These are phyloP conservation scores for Gracilariopsis chorda DNA, from an alignment of 23 red algal species.

Conservation along the genomic window DNA sequence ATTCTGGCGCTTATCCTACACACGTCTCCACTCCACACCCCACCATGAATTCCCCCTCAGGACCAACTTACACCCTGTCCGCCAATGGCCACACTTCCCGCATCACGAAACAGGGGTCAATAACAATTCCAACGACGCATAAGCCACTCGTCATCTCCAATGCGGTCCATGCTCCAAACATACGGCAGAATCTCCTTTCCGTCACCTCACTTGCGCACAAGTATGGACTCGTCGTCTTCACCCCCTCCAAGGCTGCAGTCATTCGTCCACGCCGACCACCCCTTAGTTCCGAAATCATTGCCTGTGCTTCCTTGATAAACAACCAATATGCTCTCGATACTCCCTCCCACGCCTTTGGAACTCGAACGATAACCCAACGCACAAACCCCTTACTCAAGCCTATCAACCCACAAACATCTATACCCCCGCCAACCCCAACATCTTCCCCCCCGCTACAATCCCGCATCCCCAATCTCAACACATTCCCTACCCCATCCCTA, in stretches of 20 bases:
- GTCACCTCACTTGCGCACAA: neutral
- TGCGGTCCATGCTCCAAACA: neutral
- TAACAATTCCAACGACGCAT: neutral
- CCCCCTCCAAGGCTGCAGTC: neutral
- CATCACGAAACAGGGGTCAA: neutral
- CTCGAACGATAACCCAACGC: too few species aligned
- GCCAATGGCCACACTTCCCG: neutral
- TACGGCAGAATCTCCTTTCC: neutral
- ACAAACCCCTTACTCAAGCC: too few species aligned
- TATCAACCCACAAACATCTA: too few species aligned
- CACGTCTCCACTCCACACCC: neutral
- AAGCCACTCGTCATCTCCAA: neutral
- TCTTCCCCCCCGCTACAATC: too few species aligned
- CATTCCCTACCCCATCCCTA: neutral
- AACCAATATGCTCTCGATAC: neutral
- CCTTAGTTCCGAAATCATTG: neutral
- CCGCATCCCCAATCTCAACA: too few species aligned
- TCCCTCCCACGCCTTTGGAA: neutral
- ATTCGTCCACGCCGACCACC: neutral
- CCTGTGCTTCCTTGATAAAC: neutral
- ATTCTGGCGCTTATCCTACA: neutral
- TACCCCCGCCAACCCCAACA: too few species aligned
- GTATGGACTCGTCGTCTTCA: neutral
- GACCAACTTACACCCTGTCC: neutral
- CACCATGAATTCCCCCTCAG: neutral